phyloP scores from a whole-genome alignment of 192 early-diverging fungal genomes.

The Backusella psychrophila region DNA sequence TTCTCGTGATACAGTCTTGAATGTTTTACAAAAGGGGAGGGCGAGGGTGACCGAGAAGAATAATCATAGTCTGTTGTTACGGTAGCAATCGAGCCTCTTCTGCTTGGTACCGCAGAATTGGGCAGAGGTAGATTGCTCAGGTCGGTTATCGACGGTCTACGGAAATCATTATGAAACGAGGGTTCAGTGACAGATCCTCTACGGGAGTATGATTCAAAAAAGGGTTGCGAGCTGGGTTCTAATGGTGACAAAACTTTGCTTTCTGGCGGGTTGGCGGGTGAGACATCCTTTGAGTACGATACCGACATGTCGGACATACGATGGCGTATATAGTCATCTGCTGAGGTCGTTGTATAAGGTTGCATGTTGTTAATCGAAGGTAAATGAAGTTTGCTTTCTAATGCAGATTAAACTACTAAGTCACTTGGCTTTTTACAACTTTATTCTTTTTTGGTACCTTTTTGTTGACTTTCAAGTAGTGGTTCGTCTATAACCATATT shows the following conservation, averaged over 20 bases:
- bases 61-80: conserved; percentile 26
- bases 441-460: neutral
- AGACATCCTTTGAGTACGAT: conserved; percentile 7
- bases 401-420: neutral
- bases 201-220: conserved; percentile 22
- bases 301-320: conserved; percentile 37
- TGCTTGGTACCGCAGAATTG: conserved; percentile 17
- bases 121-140: conserved; percentile 29
- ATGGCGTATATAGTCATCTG: conserved; percentile 35
- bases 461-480: neutral
- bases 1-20: conserved; percentile 1
- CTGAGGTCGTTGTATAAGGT: conserved; percentile 21
- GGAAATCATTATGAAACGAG: conserved; percentile 20
- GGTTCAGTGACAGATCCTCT: conserved; percentile 31
- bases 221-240: conserved; percentile 27
- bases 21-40: conserved; percentile 24
- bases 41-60: conserved; percentile 33
- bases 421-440: neutral
- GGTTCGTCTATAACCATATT: conserved; percentile 14
- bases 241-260: conserved; percentile 23
- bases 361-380: conserved; percentile 24
- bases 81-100: conserved; percentile 31
- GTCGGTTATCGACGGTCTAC: conserved; percentile 29
- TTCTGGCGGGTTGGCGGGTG: conserved; percentile 17
- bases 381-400: conserved; percentile 23